These are phyloP conservation scores for Nemania sp. DNA, from an alignment of 2,329 filamentous ascomycete species.

Conservation along the genomic window DNA sequence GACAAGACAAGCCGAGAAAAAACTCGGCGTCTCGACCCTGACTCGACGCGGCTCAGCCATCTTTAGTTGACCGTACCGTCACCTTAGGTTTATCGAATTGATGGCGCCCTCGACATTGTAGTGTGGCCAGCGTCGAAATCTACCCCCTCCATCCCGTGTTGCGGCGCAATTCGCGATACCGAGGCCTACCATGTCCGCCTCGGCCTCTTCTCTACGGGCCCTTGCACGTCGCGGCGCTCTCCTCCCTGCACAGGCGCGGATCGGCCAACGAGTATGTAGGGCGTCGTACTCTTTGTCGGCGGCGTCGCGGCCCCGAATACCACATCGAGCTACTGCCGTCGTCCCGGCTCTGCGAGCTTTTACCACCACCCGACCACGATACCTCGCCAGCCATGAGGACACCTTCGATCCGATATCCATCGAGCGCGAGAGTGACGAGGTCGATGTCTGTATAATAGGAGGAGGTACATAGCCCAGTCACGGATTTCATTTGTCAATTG, in stretches of 20 bases:
- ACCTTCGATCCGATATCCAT: constrained; percentile 68
- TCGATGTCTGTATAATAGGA: constrained; percentile 96
- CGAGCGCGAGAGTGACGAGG: constrained; percentile 88
- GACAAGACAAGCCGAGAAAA: constrained; percentile 2
- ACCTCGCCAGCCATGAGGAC: constrained; percentile 49
- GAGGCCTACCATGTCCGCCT: constrained; percentile 34
- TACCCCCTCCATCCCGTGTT: background rate
- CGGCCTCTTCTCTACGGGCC: constrained; percentile 35
- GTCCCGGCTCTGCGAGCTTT: constrained; percentile 40
- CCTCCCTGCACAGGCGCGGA: constrained; percentile 30
- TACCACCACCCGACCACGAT: constrained; percentile 42
- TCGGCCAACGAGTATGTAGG: constrained; percentile 24
- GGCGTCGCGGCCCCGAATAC: constrained; percentile 21
- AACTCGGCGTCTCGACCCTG: background rate
- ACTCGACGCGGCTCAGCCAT: background rate
- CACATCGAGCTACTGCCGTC: constrained; percentile 22
- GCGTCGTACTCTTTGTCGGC: constrained; percentile 33
- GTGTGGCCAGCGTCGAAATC: background rate
- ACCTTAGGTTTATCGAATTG: background rate
- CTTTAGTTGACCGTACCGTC: background rate
- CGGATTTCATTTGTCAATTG: too few species aligned
- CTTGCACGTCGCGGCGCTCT: constrained; percentile 36
- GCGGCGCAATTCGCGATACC: background rate
- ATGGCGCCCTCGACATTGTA: constrained; percentile 1
- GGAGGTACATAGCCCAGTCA: constrained; percentile 59